Evolutionary conservation across 306 rosid species (phyloP).

Genomic region (Arachis hypogaea): DNA sequence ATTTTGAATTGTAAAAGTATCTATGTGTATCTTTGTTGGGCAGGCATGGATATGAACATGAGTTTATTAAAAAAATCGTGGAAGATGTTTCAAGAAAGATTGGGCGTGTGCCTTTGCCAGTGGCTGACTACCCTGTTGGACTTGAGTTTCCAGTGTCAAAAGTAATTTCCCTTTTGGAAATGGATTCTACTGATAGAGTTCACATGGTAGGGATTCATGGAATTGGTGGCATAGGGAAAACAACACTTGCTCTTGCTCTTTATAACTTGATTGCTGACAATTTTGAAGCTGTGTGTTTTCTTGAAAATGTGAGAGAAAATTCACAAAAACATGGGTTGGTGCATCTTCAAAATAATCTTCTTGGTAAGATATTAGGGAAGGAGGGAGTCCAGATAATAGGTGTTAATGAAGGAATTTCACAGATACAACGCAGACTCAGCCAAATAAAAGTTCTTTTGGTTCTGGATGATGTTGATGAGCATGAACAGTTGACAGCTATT

Average conservation of each 20-base stretch:
- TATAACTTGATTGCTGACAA: not conserved
- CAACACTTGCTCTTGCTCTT: slow-evolving; percentile 26
- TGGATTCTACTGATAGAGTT: not conserved
- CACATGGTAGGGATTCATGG: slow-evolving; percentile 39
- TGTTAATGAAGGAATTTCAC: slow-evolving; percentile 11
- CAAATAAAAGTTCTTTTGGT: slow-evolving; percentile 34
- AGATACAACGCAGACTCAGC: not conserved
- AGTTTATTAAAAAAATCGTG: not conserved
- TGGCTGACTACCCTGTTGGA: slow-evolving; percentile 37
- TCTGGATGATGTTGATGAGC: slow-evolving; percentile 37
- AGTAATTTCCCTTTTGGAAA: slow-evolving; percentile 12
- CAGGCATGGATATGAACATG: slow-evolving; percentile 3
- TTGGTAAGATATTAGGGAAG: not conserved
- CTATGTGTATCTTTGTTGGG: not conserved
- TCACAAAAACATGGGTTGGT: slow-evolving; percentile 6
- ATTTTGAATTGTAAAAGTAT: too few species aligned
- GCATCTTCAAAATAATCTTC: slow-evolving; percentile 36
- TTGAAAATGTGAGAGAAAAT: slow-evolving; percentile 28
- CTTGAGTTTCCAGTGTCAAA: not conserved
- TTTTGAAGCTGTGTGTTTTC: slow-evolving; percentile 23
- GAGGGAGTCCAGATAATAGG: not conserved
- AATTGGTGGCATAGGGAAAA: slow-evolving; percentile 35
- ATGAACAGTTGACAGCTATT: slow-evolving; percentile 10
- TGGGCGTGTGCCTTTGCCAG: not conserved
- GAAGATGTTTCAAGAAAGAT: not conserved